phyloP scores from a whole-genome alignment of 2,329 filamentous ascomycete genomes.

The Gaeumannomyces tritici region DNA sequence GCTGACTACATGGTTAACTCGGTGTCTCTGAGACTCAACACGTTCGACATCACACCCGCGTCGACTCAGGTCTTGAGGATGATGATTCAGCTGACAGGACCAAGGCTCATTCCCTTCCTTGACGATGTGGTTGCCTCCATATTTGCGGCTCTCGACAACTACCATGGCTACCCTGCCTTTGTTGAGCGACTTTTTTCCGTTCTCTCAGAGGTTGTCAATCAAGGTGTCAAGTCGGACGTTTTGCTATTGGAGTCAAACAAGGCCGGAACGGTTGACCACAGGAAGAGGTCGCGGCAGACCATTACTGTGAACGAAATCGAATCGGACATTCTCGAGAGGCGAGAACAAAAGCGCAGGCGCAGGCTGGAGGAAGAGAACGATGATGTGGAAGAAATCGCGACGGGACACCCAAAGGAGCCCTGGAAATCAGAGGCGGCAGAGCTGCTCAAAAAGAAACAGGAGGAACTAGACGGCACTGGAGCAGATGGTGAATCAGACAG shows the following conservation, averaged over 20 bases:
- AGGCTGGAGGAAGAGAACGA: conserved; percentile 18
- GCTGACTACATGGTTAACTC: conserved; percentile 96
- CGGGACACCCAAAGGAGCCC: conserved; percentile 23
- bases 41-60: conserved; percentile 84
- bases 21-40: conserved; percentile 78
- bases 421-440: conserved; percentile 23
- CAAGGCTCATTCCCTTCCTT: conserved; percentile 72
- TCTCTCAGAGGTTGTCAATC: conserved; percentile 71
- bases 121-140: conserved; percentile 88
- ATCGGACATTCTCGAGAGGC: conserved; percentile 51
- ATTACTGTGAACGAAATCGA: conserved; percentile 32
- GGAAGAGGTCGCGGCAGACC: conserved; percentile 22
- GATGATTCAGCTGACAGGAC: conserved; percentile 85
- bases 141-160: conserved; percentile 87
- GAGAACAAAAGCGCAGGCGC: conserved; percentile 32
- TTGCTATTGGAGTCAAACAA: conserved; percentile 34
- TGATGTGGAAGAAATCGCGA: conserved; percentile 21
- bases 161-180: conserved; percentile 81
- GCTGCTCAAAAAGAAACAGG: conserved; percentile 14
- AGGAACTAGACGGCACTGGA: conserved; percentile 14
- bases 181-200: conserved; percentile 81
- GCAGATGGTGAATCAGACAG: conserved; percentile 23
- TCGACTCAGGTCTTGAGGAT: conserved; percentile 85
- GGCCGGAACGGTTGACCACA: conserved; percentile 26
- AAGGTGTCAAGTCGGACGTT: conserved; percentile 56